Conservation (phyloP, 768 basidiomycete genomes). For the Neoboletus subvelutipes region DNA sequence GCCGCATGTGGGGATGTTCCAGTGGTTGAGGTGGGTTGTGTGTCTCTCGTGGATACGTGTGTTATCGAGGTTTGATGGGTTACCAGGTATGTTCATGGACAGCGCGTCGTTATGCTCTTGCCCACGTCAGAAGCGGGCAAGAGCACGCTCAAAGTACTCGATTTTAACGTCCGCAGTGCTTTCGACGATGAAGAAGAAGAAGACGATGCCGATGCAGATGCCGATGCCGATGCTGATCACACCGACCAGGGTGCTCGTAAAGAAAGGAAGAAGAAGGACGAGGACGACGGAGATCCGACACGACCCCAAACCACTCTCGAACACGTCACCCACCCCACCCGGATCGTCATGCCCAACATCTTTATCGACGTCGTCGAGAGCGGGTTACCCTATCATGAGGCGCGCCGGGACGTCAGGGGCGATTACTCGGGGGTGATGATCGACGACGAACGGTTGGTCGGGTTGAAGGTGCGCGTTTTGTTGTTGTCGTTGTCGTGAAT, state of each 20-base stretch:
- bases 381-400: conserved; percentile 34
- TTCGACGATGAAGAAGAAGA: background rate
- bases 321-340: conserved; percentile 12
- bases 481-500: no score
- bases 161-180: conserved; percentile 30
- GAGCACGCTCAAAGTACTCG: conserved; percentile 25
- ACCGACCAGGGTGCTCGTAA: background rate
- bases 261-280: background rate
- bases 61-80: background rate
- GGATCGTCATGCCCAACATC: conserved; percentile 14
- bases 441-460: conserved; percentile 42
- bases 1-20: conserved; percentile 28
- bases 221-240: background rate
- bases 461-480: conserved; percentile 38
- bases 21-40: conserved; percentile 40
- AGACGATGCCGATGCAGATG: no score
- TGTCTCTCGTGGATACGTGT: background rate
- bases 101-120: conserved; percentile 35
- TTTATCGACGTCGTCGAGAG: conserved; percentile 30
- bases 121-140: conserved; percentile 4
- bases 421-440: conserved; percentile 43
- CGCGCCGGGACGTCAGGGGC: conserved; percentile 19
- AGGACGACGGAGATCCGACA: background rate
- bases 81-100: conserved; percentile 45
- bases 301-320: background rate